Evolutionary conservation across 164 flowering plant species (phyloP).

Genomic region (Magnolia kwangsiensis): DNA sequence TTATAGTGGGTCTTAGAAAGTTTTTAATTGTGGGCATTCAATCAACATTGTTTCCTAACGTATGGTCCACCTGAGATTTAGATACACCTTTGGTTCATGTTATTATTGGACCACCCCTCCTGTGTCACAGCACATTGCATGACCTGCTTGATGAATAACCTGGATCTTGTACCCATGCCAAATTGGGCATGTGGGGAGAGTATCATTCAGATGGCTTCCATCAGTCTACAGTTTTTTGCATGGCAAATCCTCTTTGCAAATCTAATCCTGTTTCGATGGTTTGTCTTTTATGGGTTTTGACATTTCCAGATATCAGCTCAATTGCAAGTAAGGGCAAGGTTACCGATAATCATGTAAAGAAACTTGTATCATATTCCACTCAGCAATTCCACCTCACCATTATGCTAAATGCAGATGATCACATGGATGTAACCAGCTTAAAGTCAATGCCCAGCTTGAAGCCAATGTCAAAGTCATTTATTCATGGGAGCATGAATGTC

Average conservation of each 20-base stretch:
- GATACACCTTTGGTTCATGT: not conserved
- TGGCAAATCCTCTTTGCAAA: not conserved
- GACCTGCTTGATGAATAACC: not conserved
- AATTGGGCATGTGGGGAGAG: not conserved
- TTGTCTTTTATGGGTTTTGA: too few relatives aligned
- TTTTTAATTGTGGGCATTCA: too few relatives aligned
- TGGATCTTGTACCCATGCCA: not conserved
- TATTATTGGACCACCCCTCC: not conserved
- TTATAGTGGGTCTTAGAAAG: too few relatives aligned
- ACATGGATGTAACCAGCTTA: conserved; percentile 41
- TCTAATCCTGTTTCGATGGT: too few relatives aligned
- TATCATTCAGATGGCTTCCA: not conserved
- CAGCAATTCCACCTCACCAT: conserved; percentile 36
- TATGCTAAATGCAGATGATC: conserved; percentile 45
- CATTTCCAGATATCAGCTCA: conserved; percentile 58
- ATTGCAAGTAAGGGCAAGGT: conserved; percentile 65
- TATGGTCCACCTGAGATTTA: too few relatives aligned
- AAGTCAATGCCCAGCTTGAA: too few relatives aligned
- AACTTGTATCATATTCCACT: conserved; percentile 36
- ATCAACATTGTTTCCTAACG: too few relatives aligned
- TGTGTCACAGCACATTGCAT: not conserved
- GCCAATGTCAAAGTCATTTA: conserved; percentile 69
- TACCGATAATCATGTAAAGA: conserved; percentile 41
- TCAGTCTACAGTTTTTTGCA: not conserved
- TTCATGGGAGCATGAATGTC: conserved; percentile 73